Conservation (phyloP, 2,329 filamentous ascomycete genomes). For the Penicillium fuscoglaucum region DNA sequence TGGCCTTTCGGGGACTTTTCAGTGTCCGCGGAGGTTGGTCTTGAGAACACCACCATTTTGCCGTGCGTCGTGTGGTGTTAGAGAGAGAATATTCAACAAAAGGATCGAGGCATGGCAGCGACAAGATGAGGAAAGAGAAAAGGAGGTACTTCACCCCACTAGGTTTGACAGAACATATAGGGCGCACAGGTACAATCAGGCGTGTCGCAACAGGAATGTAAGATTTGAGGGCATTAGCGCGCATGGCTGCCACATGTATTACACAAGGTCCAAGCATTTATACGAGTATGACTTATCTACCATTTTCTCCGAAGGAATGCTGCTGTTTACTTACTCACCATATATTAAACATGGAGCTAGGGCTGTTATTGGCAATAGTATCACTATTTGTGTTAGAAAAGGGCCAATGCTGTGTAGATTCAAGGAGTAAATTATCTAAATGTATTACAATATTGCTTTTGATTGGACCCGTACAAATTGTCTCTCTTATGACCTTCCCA, state of each 20-base stretch:
- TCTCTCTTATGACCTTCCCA: constrained; percentile 11
- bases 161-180: constrained; percentile 5
- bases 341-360: neutral
- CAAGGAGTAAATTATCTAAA: neutral
- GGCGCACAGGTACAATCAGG: constrained; percentile 6
- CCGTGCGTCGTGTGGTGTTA: neutral
- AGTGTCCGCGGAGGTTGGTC: constrained; percentile 3
- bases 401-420: neutral
- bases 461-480: neutral
- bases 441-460: neutral
- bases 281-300: constrained; percentile 2
- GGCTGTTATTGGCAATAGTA: constrained; percentile 16
- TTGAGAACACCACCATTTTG: constrained; percentile 13
- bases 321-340: neutral
- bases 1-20: constrained; percentile 11
- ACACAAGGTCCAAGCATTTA: constrained; percentile 5
- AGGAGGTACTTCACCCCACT: constrained; percentile 9
- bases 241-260: constrained; percentile 30
- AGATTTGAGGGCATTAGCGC: constrained; percentile 22
- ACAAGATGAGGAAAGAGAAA: neutral
- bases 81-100: neutral
- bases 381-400: neutral
- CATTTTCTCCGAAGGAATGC: neutral
- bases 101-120: neutral
- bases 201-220: constrained; percentile 16